phyloP scores from a whole-genome alignment of 2,329 filamentous ascomycete species.

The Thielaviopsis euricoi region DNA sequence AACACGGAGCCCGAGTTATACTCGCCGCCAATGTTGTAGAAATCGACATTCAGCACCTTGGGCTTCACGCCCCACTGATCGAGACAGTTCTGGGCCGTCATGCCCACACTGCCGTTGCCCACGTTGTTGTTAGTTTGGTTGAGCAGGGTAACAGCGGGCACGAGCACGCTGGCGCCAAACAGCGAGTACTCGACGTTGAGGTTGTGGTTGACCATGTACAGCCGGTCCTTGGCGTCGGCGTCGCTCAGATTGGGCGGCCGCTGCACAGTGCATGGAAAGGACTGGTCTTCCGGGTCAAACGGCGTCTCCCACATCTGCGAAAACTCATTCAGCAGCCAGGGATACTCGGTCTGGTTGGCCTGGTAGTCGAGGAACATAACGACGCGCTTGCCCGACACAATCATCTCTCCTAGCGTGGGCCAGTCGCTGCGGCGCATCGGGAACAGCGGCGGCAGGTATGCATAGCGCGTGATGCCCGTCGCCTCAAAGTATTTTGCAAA shows the following conservation, averaged over 20 bases:
- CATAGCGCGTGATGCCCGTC: constrained; percentile 55
- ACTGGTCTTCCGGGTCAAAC: constrained; percentile 49
- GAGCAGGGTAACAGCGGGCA: constrained; percentile 54
- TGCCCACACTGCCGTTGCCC: constrained; percentile 50
- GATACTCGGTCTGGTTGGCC: constrained; percentile 60
- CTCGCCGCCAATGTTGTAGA: constrained; percentile 52
- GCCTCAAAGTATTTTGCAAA: constrained; percentile 54
- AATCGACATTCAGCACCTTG: constrained; percentile 70
- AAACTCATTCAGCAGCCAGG: constrained; percentile 81
- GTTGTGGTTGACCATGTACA: constrained; percentile 86
- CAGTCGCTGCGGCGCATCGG: constrained; percentile 62
- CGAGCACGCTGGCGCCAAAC: constrained; percentile 44
- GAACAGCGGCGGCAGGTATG: constrained; percentile 54
- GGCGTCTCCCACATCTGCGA: constrained; percentile 81
- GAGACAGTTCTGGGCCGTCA: constrained; percentile 44
- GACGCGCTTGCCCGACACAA: constrained; percentile 51
- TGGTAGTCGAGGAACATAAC: constrained; percentile 76
- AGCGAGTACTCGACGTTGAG: constrained; percentile 63
- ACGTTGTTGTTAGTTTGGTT: constrained; percentile 55
- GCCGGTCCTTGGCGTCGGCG: constrained; percentile 39
- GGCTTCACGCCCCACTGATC: constrained; percentile 49
- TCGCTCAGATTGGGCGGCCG: constrained; percentile 52
- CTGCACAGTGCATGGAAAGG: constrained; percentile 64
- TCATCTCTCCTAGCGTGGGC: constrained; percentile 69
- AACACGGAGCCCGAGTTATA: constrained; percentile 54